phyloP scores from a whole-genome alignment of 441 rosid genomes.

The Euphorbia schlechtendalii region DNA sequence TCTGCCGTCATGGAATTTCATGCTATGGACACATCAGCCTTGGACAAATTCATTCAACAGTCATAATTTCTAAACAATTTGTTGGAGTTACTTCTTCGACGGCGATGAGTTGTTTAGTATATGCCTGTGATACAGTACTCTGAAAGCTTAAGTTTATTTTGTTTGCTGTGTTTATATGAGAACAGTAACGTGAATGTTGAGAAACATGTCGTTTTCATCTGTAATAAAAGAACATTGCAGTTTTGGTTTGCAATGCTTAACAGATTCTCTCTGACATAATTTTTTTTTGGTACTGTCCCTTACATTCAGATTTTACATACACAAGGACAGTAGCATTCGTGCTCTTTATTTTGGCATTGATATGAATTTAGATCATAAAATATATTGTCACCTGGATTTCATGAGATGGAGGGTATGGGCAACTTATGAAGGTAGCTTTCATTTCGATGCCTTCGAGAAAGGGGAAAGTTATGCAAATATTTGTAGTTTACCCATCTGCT shows the following conservation, averaged over 20 bases:
- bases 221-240: constrained; percentile 7
- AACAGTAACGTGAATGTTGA: neutral
- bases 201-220: neutral
- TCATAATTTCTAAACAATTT: constrained; percentile 17
- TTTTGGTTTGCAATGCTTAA: neutral
- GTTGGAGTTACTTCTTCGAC: neutral
- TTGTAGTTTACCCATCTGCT: too few species aligned
- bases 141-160: constrained; percentile 1
- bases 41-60: constrained; percentile 53
- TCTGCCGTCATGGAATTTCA: constrained; percentile 58
- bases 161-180: neutral
- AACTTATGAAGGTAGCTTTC: too few species aligned
- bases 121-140: constrained; percentile 9
- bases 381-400: too few species aligned
- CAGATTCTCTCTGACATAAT: neutral
- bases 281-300: neutral
- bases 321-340: too few species aligned
- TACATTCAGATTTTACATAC: too few species aligned
- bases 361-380: too few species aligned
- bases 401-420: too few species aligned
- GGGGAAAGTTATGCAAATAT: too few species aligned
- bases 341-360: too few species aligned
- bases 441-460: too few species aligned
- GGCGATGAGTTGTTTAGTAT: neutral
- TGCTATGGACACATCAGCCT: constrained; percentile 75